Evolutionary conservation across 116 monocot species (phyloP).

Genomic region (Phalaenopsis hybrid): DNA sequence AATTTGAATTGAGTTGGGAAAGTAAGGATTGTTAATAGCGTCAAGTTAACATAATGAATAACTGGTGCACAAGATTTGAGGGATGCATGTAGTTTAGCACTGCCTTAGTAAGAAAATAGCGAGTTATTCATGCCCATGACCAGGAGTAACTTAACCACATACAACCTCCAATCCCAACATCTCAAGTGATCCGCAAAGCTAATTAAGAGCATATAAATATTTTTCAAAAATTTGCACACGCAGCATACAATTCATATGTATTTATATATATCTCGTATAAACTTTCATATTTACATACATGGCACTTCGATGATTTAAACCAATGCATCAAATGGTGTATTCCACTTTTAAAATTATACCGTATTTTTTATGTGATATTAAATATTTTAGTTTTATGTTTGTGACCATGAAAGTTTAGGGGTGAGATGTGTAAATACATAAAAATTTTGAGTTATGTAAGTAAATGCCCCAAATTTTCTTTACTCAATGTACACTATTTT

Average conservation of each 20-base stretch:
- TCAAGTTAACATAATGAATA: background rate
- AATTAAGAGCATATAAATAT: background rate
- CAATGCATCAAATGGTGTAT: too few relatives aligned
- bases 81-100: background rate
- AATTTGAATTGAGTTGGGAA: background rate
- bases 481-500: background rate
- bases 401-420: too few relatives aligned
- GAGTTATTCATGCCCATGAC: background rate
- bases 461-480: background rate
- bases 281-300: too few relatives aligned
- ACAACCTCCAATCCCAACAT: background rate
- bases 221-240: too few relatives aligned
- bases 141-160: background rate
- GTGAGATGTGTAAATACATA: too few relatives aligned
- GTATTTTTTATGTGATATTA: too few relatives aligned
- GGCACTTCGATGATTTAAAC: too few relatives aligned
- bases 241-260: too few relatives aligned
- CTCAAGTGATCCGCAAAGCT: background rate
- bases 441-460: too few relatives aligned
- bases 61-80: background rate
- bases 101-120: background rate
- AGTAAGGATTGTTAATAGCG: background rate
- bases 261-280: too few relatives aligned
- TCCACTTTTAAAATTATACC: too few relatives aligned
- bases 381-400: too few relatives aligned